phyloP scores from a whole-genome alignment of 2,329 filamentous ascomycete species.

The Achaetomium macrosporum region DNA sequence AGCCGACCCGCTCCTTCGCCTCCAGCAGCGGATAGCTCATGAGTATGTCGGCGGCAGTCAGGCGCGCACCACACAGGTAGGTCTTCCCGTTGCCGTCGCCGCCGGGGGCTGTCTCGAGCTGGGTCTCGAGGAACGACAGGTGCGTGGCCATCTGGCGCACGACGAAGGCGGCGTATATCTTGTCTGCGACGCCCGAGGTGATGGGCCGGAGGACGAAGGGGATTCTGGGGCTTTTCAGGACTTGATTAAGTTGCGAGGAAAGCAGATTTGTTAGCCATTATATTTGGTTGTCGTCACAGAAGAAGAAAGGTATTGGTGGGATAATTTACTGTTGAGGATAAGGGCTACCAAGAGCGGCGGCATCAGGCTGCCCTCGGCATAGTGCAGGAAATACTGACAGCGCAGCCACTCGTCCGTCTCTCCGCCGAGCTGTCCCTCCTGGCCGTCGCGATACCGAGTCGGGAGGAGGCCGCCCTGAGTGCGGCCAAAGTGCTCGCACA shows the following conservation, averaged over 20 bases:
- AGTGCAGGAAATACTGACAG: slow-evolving; percentile 68
- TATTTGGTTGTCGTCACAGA: not conserved
- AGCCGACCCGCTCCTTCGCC: slow-evolving; percentile 33
- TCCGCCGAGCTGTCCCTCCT: slow-evolving; percentile 47
- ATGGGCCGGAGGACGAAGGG: slow-evolving; percentile 49
- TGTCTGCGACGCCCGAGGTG: slow-evolving; percentile 38
- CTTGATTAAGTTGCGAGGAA: slow-evolving; percentile 21
- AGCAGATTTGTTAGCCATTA: not conserved
- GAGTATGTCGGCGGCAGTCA: slow-evolving; percentile 47
- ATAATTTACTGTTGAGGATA: slow-evolving; percentile 47
- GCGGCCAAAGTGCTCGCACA: slow-evolving; percentile 56
- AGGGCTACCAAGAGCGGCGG: slow-evolving; percentile 57
- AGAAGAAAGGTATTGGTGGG: no score
- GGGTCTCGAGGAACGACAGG: slow-evolving; percentile 41
- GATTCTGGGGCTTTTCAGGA: slow-evolving; percentile 38
- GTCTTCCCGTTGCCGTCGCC: slow-evolving; percentile 25
- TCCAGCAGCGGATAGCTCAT: slow-evolving; percentile 45
- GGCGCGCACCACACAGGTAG: slow-evolving; percentile 42
- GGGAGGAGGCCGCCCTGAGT: slow-evolving; percentile 40
- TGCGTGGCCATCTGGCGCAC: slow-evolving; percentile 40
- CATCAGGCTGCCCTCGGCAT: slow-evolving; percentile 77
- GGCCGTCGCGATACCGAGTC: slow-evolving; percentile 44
- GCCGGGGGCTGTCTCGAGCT: slow-evolving; percentile 38
- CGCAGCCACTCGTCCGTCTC: slow-evolving; percentile 54
- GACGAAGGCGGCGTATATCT: slow-evolving; percentile 35